These are phyloP conservation scores for Prunella vulgaris DNA, from an alignment of 257 asterid genomes.

Conservation along the genomic window DNA sequence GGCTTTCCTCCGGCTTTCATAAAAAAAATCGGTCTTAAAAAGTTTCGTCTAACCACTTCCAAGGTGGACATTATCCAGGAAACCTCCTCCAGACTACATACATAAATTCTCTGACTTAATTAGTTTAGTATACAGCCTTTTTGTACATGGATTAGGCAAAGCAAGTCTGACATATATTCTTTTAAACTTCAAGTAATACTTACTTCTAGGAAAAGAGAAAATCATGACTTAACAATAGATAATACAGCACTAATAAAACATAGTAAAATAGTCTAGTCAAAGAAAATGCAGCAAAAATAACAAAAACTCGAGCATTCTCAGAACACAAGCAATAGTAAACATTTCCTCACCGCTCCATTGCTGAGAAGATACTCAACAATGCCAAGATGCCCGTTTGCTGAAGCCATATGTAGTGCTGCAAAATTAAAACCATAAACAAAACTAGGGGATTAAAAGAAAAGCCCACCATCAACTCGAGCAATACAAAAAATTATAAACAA, in stretches of 20 bases:
- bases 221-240: neutral
- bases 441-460: conserved; percentile 6
- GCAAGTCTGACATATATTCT: neutral
- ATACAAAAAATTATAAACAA: neutral
- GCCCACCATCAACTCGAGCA: neutral
- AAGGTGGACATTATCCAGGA: neutral
- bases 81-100: neutral
- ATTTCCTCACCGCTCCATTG: conserved; percentile 65
- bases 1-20: neutral
- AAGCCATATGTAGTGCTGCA: conserved; percentile 96
- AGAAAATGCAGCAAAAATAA: neutral
- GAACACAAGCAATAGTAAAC: conserved; percentile 5
- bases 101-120: neutral
- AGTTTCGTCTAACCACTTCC: neutral
- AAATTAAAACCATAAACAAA: conserved; percentile 20
- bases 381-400: conserved; percentile 80
- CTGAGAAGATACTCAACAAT: conserved; percentile 65
- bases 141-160: neutral
- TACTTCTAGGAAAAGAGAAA: neutral
- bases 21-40: neutral
- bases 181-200: neutral
- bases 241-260: neutral
- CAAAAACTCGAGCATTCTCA: neutral
- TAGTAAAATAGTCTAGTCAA: neutral
- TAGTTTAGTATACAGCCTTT: neutral